Evolutionary conservation across 2,329 filamentous ascomycete species (phyloP), one percentile per base, ranked within the genome.

Genomic region (Whalleya microplaca): DNA sequence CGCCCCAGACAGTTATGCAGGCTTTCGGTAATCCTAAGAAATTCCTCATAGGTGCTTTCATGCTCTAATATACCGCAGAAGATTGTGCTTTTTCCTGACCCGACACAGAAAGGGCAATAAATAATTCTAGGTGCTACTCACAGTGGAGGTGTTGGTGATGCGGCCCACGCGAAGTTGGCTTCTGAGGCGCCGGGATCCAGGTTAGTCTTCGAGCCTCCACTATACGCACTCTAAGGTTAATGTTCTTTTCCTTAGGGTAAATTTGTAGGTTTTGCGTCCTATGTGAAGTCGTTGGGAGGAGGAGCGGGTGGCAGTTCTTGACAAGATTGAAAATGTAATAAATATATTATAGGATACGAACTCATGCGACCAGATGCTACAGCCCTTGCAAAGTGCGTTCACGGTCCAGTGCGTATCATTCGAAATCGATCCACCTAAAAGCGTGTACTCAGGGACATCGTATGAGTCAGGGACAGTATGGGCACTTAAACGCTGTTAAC

Each of bases 341-440:
- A 37, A 12, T 12, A 16, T 14, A n/a, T 12, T 5, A 37, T 37
- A 37, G 32, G 14, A 16, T 16, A 37, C 32, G 10, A 8, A 37
- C 32, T 37, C 32, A 32, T 62, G 57, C 4, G 58, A 12, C 71
- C 72, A 77, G 1, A 65, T 57, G 55, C 72, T 76, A 59, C 74
- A 74, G 37, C 75, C 75, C 52, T 70, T 68, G 67, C 73, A 75
- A 18, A 76, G 65, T 14, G 69, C 70, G 20, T 67, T 75, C 52
- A 76, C 58, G 2, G 70, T 72, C 75, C 75, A 78, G 66, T 78
- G 75, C 10, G 75, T 77, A 32, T 62, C 67, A 58, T 78, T 77
- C 56, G 68, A 61, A 1, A 58, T 63, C 1, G 73, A 72, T 5
- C 71, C 71, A 6, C 70, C 66, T 20, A 76, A 69, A 6, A 72